Evolutionary conservation across 768 basidiomycete genomes (phyloP), one percentile per base, ranked within the genome.

Genomic region (Pulveroboletus sp.): DNA sequence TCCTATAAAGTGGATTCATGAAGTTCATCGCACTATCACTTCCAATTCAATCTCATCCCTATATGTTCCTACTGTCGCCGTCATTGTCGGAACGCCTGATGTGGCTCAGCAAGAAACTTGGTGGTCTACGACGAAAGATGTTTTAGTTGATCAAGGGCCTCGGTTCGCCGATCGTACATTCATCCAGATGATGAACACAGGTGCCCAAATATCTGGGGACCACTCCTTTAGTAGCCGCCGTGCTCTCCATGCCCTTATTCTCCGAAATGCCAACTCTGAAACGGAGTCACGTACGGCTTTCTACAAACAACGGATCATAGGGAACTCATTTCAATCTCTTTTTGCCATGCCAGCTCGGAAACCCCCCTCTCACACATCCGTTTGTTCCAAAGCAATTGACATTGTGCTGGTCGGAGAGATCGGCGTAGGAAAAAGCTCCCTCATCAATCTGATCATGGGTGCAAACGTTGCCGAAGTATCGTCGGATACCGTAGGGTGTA

Each of bases 371-470:
- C 42, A n/a, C 8, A 8, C 8, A 27, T 31, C 37, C 5, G 10
- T 31, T 39, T 21, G 42, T 19, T 45, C 52, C 13, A 52, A 43
- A 24, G 36, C 39, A 31, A 48, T 55, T 40, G 70, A 74, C 14
- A 67, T 54, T n/a, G 72, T 66, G n/a, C 61, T 62, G 21, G 67
- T 77, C 8, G 71, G 65, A 5, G 65, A 62, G 40, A 52, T 43
- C 13, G 67, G 65, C 10, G 65, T 63, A 9, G 65, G 71, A 10
- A 77, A 77, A 56, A 75, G 74, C 50, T 73, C 72, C 0, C 58
- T 76, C 29, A 48, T 76, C 50, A 76, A 76, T 51, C 57, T 74
- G 61, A 51, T 77, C 21, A 48, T 50, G 9, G 58, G 55, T 20
- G 5, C 45, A 8, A 43, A 60, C 1, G 46, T 54, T 17, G 73